Evolutionary conservation across 495 filamentous ascomycete genomes (phyloP), one percentile per base, ranked within the genome.

Genomic region (Aspergillus egyptiacus): DNA sequence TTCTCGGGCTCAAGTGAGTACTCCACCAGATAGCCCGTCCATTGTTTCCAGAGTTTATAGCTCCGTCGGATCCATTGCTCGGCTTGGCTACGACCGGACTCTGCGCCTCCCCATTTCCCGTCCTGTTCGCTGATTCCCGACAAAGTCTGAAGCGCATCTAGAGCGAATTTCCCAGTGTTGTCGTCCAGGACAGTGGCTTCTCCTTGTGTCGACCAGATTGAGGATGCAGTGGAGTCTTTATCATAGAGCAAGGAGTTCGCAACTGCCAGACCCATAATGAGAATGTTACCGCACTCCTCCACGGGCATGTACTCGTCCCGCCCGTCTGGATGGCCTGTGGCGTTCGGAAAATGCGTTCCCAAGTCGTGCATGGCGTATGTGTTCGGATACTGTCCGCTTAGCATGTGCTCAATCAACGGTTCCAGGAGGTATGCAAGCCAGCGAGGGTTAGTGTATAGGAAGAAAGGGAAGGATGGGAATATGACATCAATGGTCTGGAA

Each of bases 401-500:
- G 66, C 69, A 87, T 89, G 64, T 97, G 89, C 69, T 96, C 91
- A 30, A 97, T 78, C 32, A 96, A 65, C 1, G 91, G 91, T 63
- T 96, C 89, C 0, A 97, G 72, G 8, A 96, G 71, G 61, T 95
- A 95, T 6, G 86, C 89, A 54, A 94, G 69, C 91, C 91, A 97
- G 24, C 81, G 75, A 6, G 91, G 91, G 61, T 94, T 93, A 27
- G 90, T 95, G 58, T 97, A 97, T 32, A 95, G 56, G 72, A 95
- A 96, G 74, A 96, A 97, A 0, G 91, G 88, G 65, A 91, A 95
- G 1, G 89, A 76, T 0, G 91, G 91, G 75, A 95, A 97, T 58
- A 97, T 96, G 59, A 97, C 89, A 72, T 97, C 91, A 23, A 97
- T 89, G 1, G 91, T 97, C 57, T 97, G 90, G 68, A 84, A 86